Evolutionary conservation across 768 basidiomycete species (phyloP), one percentile per base, ranked within the genome.

Genomic region (Crepidotus variabilis): DNA sequence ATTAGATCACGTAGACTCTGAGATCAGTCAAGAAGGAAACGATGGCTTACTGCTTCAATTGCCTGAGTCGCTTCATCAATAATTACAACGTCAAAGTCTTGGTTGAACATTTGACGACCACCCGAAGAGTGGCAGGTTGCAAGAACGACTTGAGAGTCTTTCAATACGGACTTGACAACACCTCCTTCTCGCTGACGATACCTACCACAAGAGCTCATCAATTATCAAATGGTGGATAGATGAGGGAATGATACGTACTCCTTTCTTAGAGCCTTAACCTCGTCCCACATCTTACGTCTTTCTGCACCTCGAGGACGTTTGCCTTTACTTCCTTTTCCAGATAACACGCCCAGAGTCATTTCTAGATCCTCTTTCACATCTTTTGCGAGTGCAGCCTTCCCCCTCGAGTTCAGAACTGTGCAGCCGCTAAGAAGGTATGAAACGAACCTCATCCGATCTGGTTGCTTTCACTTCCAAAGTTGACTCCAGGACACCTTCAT

Each of bases 31-130:
- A 28, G 4, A 28, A 8, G 8, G 28, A 28, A 28, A 28, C 28
- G 4, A 28, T 28, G 3, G 28, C 83, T 57, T 66, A 94, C 94
- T 21, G 94, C 93, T 73, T 99, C 96, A 13, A 97, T 66, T 2
- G 95, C 96, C 69, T 98, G 97, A 0, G 97, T 98, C 0, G 97
- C 97, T 72, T 99, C 97, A 62, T 99, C 97, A 53, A 99, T 95
- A 47, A 99, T 88, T 10, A 94, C 84, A 0, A 96, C 89, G 66
- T 99, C 97, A 65, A 99, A 99, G 1, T 79, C 72, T 55, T 86
- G 79, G 57, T 87, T 83, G 45, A 81, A 79, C 6, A 98, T 72
- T 61, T 95, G 92, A 20, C 88, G 75, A 2, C 90, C 87, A 0
- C 96, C 97, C 5, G 96, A 84, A 11, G 93, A 90, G 74, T 98